Evolutionary conservation across 2,329 filamentous ascomycete species (phyloP), one percentile per base, ranked within the genome.

Genomic region (Alternaria angustiovoidea): DNA sequence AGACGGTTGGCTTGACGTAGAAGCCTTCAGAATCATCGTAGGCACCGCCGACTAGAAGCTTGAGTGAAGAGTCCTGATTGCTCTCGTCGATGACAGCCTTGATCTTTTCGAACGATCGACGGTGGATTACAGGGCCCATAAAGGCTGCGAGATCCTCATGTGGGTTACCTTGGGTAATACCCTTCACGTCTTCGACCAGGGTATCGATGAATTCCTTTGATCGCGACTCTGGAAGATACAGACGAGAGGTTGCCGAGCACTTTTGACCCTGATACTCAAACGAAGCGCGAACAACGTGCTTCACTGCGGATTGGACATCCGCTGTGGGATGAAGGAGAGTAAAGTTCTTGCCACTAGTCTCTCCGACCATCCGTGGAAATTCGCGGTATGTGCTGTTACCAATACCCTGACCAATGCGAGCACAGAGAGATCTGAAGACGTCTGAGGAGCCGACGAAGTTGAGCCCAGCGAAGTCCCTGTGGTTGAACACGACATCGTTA

Each of bases 311-410:
- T 55, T 88, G 82, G 46, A 94, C 80, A 70, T 95, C 90, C 32
- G 92, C 92, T 1, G 87, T 89, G 41, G 84, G 81, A 81, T 96
- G 92, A 34, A 96, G 81, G 54, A 96, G 81, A 76, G 95, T 92
- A 84, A 93, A 96, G 84, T 96, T 96, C 87, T 96, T 96, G 75
- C 92, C 93, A 56, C 92, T 92, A 26, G 92, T 96, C 84, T 96
- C 92, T 63, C 92, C 93, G 5, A 96, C 91, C 67, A 96, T 90
- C 68, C 92, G 89, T 28, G 92, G 93, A 80, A 97, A 97, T 65
- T 89, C 88, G 64, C 84, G 84, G 81, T 96, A 97, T 51, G 87
- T 89, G 65, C 90, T 91, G 73, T 93, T 88, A 11, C 91, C 91
- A 28, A 95, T 89, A 38, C 91, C 91, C 67, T 87, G 83, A 16